Percentiles rank a stretch among this genome's conserved stretches.
Conservation (phyloP, 2,329 filamentous ascomycete species). For the Sporothrix euskadiensis region DNA sequence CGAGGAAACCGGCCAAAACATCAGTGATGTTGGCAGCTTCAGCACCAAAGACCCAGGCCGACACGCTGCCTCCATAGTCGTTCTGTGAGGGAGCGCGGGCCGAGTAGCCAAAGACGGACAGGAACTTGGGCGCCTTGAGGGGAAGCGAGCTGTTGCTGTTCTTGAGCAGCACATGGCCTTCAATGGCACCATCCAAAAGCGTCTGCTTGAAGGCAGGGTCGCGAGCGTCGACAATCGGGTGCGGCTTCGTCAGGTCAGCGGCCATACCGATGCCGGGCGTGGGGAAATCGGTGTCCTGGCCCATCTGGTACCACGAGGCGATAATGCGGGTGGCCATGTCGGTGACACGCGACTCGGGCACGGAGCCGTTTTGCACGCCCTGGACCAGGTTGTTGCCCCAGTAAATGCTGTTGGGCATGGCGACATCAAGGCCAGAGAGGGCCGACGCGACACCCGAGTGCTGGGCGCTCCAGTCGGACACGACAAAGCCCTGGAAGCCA, state of each 20-base stretch:
- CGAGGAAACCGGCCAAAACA: constrained; percentile 17
- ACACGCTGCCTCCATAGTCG: constrained; percentile 41
- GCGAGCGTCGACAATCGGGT: constrained; percentile 56
- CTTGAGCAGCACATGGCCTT: constrained; percentile 66
- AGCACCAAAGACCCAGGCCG: constrained; percentile 45
- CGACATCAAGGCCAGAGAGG: constrained; percentile 69
- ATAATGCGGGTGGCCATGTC: constrained; percentile 42
- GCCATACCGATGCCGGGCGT: constrained; percentile 55
- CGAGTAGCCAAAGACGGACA: constrained; percentile 66
- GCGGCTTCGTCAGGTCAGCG: constrained; percentile 49
- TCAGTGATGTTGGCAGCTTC: constrained; percentile 37
- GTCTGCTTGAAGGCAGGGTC: constrained; percentile 47
- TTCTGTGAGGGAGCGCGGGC: constrained; percentile 50
- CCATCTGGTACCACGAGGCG: constrained; percentile 58
- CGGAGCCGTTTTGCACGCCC: constrained; percentile 61
- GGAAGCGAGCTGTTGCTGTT: constrained; percentile 59
- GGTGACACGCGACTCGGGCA: constrained; percentile 54
- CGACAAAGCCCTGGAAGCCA: constrained; percentile 64
- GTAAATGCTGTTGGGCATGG: constrained; percentile 57
- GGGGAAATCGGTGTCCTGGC: constrained; percentile 52
- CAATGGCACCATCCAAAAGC: constrained; percentile 58
- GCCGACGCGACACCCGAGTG: constrained; percentile 63
- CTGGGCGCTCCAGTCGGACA: constrained; percentile 67
- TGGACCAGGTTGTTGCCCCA: constrained; percentile 58
- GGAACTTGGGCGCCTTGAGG: constrained; percentile 49